Evolutionary conservation across 305 asterid species (phyloP).

Genomic region (Solanum aculeatissimum): DNA sequence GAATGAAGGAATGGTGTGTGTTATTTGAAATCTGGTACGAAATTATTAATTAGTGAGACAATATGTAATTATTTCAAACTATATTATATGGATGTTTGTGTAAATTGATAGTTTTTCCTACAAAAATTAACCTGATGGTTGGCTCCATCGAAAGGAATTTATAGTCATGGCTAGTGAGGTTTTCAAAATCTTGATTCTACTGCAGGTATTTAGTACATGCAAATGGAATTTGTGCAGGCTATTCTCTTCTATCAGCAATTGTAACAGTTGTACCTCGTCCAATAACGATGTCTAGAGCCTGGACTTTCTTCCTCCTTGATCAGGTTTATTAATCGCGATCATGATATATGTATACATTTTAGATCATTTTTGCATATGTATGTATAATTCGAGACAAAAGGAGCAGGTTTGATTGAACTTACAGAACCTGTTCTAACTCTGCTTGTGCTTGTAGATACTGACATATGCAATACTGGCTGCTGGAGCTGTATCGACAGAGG

Average conservation of each 20-base stretch:
- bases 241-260: slow-evolving; percentile 77
- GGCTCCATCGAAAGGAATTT: background rate
- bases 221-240: slow-evolving; percentile 86
- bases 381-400: background rate
- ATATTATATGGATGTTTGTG: too few species aligned
- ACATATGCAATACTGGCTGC: slow-evolving; percentile 74
- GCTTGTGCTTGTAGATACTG: slow-evolving; percentile 32
- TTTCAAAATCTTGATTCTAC: background rate
- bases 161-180: background rate
- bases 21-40: too few species aligned
- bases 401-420: background rate
- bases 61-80: too few species aligned
- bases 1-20: too few species aligned
- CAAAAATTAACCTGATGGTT: background rate
- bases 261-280: slow-evolving; percentile 66
- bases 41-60: too few species aligned
- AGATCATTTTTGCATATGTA: background rate
- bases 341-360: background rate
- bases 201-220: slow-evolving; percentile 77
- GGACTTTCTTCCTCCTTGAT: slow-evolving; percentile 87
- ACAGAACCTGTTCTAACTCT: background rate
- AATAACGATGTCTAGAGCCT: slow-evolving; percentile 60
- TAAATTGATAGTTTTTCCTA: too few species aligned
- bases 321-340: slow-evolving; percentile 32
- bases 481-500: slow-evolving; percentile 63